Base-by-base conservation (phyloP, 139 green algal genomes). In the Monoraphidium neglectum region DNA sequence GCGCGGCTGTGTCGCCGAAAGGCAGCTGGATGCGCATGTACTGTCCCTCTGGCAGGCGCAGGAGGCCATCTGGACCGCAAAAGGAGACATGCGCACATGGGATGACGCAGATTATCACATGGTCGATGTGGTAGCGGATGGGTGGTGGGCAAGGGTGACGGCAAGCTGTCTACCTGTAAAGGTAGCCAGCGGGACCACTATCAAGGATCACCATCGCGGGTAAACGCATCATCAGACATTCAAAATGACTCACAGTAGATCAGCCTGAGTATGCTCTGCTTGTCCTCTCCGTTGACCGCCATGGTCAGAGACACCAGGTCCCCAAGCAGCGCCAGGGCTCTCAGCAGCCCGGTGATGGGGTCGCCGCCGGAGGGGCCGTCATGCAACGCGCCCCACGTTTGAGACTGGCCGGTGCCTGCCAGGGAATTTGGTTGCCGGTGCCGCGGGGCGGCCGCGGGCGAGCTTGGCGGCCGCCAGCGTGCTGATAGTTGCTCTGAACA, bases 211-310 rank as follows among this genome's bases (percentile, higher is more conserved):
- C 21, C 51, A 59, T 59, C 16, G 21, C 51, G 21, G 16, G 16
- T 59, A 16, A 38, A 38, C 3, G 6, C 16, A 68, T 15, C 10
- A 5, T 16, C n/a, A n/a, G n/a, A n/a, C n/a, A n/a, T n/a, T n/a
- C n/a, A 37, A 46, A 18, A 13, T n/a, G 15, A 70, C 64, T 56
- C 36, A 70, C 64, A 70, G 64, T 51, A 70, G 8, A 70, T 21
- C 32, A 49, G 30, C 21, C 35, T 24, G 21, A 70, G 37, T 16
- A 70, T 70, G 36, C 54, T 70, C 64, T 70, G 36, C 64, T 70
- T 70, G 64, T 70, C 64, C 64, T 70, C 64, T 16, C 64, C 64
- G 64, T 70, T 70, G 35, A 56, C 54, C 36, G 23, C 33, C 64
- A 70, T 70, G 64, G 64, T 70, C 64, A 70, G 64, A 8, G 36